These are phyloP conservation scores for Eimeria falciformis DNA, from an alignment of 169 alveolate species.

Conservation along the genomic window DNA sequence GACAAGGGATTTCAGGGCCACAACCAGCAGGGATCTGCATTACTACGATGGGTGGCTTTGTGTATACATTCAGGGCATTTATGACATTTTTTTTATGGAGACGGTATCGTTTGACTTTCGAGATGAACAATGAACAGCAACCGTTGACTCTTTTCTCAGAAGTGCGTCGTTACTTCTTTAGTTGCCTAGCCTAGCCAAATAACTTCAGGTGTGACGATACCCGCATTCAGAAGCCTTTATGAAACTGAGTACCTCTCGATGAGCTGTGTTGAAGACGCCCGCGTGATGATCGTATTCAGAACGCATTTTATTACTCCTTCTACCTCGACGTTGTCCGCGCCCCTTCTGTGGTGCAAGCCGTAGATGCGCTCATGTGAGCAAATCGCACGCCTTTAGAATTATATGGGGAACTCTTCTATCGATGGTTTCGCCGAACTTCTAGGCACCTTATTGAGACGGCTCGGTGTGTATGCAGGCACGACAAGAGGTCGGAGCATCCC, in stretches of 20 bases:
- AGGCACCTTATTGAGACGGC: not conserved
- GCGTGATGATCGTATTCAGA: constrained; percentile 67
- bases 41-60: not conserved
- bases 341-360: constrained; percentile 51
- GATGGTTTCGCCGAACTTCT: not conserved
- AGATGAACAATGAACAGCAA: not conserved
- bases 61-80: not conserved
- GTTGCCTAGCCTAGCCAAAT: not conserved
- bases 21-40: not conserved
- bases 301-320: constrained; percentile 81
- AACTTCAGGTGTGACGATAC: not conserved
- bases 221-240: not conserved
- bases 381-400: not conserved
- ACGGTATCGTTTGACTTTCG: not conserved
- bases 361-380: constrained; percentile 28
- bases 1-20: not conserved
- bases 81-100: not conserved
- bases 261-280: too few species aligned
- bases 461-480: constrained; percentile 4
- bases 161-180: not conserved
- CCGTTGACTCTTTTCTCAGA: not conserved
- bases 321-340: constrained; percentile 79
- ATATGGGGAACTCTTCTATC: not conserved
- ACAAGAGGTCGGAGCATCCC: constrained; percentile 82
- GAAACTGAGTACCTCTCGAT: too few species aligned